Conservation (phyloP, 495 filamentous ascomycete species). For the Antarctomyces pellizariae region DNA sequence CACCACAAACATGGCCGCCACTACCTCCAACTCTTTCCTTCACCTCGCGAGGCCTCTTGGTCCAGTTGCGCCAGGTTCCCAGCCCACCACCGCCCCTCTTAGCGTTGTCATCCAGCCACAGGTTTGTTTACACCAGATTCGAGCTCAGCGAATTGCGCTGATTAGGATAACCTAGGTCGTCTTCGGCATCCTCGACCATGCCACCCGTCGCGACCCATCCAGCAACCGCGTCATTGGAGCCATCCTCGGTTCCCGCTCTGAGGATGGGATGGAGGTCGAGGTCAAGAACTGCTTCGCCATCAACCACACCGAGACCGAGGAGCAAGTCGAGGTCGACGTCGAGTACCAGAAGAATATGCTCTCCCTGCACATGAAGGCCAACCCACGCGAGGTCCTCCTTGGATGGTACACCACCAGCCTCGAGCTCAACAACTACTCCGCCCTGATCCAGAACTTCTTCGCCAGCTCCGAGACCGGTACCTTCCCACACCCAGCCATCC, state of each 20-base stretch:
- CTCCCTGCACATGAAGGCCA: slow-evolving; percentile 72
- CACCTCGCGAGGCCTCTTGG: slow-evolving; percentile 85
- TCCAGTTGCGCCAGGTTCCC: slow-evolving; percentile 50
- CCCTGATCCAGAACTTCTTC: slow-evolving; percentile 99
- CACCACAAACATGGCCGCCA: slow-evolving; percentile 48
- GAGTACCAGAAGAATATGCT: slow-evolving; percentile 99
- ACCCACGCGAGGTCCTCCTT: slow-evolving; percentile 79
- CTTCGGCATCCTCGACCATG: slow-evolving; percentile 94
- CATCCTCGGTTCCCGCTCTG: slow-evolving; percentile 69
- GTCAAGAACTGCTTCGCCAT: slow-evolving; percentile 92
- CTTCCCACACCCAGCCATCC: slow-evolving; percentile 85
- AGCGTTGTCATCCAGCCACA: slow-evolving; percentile 88
- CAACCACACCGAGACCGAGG: slow-evolving; percentile 89
- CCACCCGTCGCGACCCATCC: slow-evolving; percentile 66
- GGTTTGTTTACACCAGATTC: slow-evolving; percentile 25
- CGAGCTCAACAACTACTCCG: slow-evolving; percentile 92
- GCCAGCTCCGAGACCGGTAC: slow-evolving; percentile 88
- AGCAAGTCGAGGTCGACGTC: slow-evolving; percentile 98
- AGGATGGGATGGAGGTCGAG: slow-evolving; percentile 90
- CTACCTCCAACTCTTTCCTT: slow-evolving; percentile 49
- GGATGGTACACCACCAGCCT: slow-evolving; percentile 95
- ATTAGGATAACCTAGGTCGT: slow-evolving; percentile 35
- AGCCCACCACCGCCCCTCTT: slow-evolving; percentile 67
- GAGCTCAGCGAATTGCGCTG: slow-evolving; percentile 2
- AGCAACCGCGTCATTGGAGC: slow-evolving; percentile 93